Conservation (phyloP, 164 flowering plant species). For the Paratinospora sagittata region DNA sequence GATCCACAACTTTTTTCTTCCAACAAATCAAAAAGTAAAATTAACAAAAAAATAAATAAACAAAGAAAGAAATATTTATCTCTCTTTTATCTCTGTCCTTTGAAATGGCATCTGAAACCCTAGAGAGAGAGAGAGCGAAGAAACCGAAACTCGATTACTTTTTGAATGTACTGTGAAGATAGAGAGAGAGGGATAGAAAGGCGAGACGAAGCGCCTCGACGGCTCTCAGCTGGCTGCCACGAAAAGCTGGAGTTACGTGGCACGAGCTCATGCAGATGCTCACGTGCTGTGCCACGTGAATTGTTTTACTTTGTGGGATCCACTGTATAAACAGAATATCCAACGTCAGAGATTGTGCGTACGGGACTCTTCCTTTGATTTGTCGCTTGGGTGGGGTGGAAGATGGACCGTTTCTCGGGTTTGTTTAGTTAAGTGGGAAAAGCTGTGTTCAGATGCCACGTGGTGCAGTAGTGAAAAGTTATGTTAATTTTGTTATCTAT, state of each 20-base stretch:
- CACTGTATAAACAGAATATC: not conserved
- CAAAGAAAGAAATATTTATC: no score
- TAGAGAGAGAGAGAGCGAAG: not conserved
- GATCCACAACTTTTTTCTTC: not conserved
- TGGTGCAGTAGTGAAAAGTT: no score
- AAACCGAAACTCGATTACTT: not conserved
- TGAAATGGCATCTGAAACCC: constrained; percentile 2
- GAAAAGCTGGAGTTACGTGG: constrained; percentile 2
- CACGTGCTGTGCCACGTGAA: not conserved
- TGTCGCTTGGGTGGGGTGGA: not conserved
- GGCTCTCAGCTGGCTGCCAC: not conserved
- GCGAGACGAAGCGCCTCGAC: not conserved
- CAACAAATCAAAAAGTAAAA: no score
- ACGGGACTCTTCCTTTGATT: not conserved
- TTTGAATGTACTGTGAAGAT: not conserved
- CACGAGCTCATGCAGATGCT: not conserved
- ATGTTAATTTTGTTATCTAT: no score
- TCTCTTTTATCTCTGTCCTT: not conserved
- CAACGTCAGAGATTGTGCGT: not conserved
- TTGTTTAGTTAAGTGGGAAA: no score
- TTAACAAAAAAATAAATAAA: no score
- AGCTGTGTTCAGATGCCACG: no score
- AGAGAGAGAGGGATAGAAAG: not conserved
- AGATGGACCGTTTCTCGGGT: no score
- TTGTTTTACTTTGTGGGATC: not conserved